Evolutionary conservation across 306 rosid species (phyloP).

Genomic region (Neltuma alba): DNA sequence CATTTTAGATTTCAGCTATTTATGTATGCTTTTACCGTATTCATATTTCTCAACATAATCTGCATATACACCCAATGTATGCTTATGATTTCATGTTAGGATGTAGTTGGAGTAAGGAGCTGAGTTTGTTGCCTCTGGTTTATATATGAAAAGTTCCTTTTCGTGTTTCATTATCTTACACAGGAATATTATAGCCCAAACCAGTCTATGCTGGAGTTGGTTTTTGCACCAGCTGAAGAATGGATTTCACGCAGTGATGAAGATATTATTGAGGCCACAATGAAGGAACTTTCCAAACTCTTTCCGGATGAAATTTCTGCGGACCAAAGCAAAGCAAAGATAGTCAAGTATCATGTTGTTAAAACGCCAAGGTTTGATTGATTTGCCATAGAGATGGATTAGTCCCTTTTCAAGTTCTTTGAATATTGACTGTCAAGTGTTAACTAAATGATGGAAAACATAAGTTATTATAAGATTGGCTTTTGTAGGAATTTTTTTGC

Average conservation of each 20-base stretch:
- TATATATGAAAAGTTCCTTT: background rate
- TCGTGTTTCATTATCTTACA: constrained; percentile 29
- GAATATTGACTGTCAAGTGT: constrained; percentile 1
- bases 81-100: background rate
- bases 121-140: background rate
- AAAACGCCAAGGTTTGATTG: constrained; percentile 90
- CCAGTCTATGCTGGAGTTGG: constrained; percentile 95
- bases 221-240: constrained; percentile 97
- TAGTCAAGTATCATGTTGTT: constrained; percentile 86
- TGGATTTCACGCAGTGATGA: constrained; percentile 87
- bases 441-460: background rate
- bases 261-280: constrained; percentile 91
- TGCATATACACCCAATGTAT: constrained; percentile 17
- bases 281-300: constrained; percentile 90
- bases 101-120: constrained; percentile 24
- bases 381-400: constrained; percentile 20
- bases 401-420: constrained; percentile 18
- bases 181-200: constrained; percentile 94
- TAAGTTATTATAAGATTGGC: background rate
- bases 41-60: constrained; percentile 19
- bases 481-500: background rate
- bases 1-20: constrained; percentile 25
- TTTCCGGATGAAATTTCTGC: constrained; percentile 94
- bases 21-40: background rate
- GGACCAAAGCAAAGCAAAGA: constrained; percentile 95